Conservation (phyloP, 176 grass and related monocot genomes). For the Lolium multiflorum region DNA sequence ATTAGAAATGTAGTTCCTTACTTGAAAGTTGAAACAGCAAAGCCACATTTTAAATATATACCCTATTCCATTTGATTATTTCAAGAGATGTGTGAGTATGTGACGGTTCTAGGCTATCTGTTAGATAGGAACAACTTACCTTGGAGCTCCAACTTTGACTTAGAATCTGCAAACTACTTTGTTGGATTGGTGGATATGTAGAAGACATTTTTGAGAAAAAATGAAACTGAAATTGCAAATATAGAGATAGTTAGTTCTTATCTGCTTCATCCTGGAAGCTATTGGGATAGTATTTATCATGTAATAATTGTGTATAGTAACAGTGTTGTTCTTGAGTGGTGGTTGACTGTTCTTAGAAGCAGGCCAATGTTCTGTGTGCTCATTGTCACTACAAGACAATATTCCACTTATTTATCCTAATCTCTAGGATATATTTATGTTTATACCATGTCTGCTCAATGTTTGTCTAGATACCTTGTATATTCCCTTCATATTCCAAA, state of each 20-base stretch:
- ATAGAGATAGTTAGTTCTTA: neutral
- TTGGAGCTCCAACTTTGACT: neutral
- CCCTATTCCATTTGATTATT: neutral
- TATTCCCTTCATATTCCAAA: neutral
- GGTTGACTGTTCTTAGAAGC: neutral
- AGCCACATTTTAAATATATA: neutral
- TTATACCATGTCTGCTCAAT: neutral
- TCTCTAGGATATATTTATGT: neutral
- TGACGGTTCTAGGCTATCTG: neutral
- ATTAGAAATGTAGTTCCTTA: neutral
- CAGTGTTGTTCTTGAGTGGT: neutral
- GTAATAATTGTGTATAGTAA: neutral
- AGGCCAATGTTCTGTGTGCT: neutral
- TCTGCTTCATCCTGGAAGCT: neutral
- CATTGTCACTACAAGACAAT: neutral
- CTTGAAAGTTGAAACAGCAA: neutral
- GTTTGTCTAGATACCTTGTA: neutral
- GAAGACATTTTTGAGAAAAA: neutral
- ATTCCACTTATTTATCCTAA: conserved; percentile 2
- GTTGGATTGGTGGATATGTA: neutral
- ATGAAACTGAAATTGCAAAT: neutral
- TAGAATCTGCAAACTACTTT: neutral
- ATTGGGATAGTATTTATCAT: neutral
- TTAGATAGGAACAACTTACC: conserved; percentile 1
- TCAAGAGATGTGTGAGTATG: neutral